Conservation (phyloP, 2,329 filamentous ascomycete species). For the Aspergillus sp. region DNA sequence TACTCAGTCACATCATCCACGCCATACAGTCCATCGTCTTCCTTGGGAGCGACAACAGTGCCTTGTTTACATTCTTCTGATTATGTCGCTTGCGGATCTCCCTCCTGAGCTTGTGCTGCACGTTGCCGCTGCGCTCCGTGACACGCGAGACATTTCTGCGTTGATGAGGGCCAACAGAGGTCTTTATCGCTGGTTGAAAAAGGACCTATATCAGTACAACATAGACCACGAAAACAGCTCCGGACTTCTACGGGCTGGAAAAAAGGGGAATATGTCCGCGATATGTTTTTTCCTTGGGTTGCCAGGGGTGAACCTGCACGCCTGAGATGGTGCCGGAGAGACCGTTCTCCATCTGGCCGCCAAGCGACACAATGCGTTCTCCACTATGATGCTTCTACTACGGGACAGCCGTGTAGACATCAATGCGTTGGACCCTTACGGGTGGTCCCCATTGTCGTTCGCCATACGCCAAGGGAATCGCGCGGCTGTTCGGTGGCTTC, state of each 20-base stretch:
- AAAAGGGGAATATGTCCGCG: background rate
- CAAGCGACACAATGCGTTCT: background rate
- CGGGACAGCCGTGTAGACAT: conserved; percentile 1
- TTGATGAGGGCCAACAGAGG: background rate
- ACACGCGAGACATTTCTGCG: background rate
- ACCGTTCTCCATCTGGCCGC: background rate
- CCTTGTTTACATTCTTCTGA: background rate
- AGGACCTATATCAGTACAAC: background rate
- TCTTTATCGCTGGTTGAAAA: background rate
- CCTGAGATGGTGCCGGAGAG: background rate
- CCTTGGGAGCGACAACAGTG: too few species aligned
- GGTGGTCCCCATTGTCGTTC: background rate
- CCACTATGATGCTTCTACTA: conserved; percentile 2
- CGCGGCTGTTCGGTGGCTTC: too few species aligned
- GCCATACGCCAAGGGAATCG: background rate
- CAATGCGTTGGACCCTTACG: background rate
- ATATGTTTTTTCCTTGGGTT: conserved; percentile 2
- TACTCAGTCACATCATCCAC: too few species aligned
- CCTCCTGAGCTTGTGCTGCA: background rate
- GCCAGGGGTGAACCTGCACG: conserved; percentile 4
- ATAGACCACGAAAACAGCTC: conserved; percentile 1
- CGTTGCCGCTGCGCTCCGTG: background rate
- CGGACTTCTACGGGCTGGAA: background rate
- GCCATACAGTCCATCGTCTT: too few species aligned
- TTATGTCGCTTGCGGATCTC: background rate